A percentile compares a stretch with the other conserved stretches of the same genome.
Evolutionary conservation across 306 rosid species (phyloP).

Genomic region (Abrus pulchellus): DNA sequence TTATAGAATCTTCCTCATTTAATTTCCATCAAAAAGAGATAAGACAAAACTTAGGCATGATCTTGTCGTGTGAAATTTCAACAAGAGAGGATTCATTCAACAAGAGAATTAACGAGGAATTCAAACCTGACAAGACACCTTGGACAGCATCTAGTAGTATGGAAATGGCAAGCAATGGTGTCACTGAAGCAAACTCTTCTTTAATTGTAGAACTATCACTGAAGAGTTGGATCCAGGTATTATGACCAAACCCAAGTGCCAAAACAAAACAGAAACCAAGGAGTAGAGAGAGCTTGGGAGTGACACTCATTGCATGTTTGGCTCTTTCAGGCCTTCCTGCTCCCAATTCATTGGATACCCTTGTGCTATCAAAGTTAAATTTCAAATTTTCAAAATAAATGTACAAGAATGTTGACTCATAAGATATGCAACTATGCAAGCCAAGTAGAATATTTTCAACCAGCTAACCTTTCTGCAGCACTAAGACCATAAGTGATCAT

Average conservation of each 20-base stretch:
- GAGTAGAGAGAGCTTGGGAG: slow-evolving; percentile 72
- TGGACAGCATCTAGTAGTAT: slow-evolving; percentile 72
- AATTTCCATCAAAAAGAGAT: too few relatives aligned
- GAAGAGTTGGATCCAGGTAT: slow-evolving; percentile 70
- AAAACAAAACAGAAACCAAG: slow-evolving; percentile 63
- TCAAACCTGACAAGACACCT: slow-evolving; percentile 86
- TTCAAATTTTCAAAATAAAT: slow-evolving; percentile 10
- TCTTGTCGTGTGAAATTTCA: too few relatives aligned
- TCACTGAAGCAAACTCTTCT: slow-evolving; percentile 73
- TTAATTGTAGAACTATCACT: slow-evolving; percentile 56
- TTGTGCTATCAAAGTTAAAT: slow-evolving; percentile 63
- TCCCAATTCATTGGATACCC: slow-evolving; percentile 91
- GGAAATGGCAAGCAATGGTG: slow-evolving; percentile 78
- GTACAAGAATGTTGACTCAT: slow-evolving; percentile 2
- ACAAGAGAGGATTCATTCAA: too few relatives aligned
- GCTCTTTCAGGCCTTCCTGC: slow-evolving; percentile 70
- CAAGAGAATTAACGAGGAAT: not conserved
- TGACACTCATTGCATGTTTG: slow-evolving; percentile 76
- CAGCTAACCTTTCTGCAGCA: slow-evolving; percentile 81
- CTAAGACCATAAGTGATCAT: slow-evolving; percentile 82
- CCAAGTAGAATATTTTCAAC: slow-evolving; percentile 1
- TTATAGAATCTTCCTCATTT: too few relatives aligned
- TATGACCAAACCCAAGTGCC: slow-evolving; percentile 65
- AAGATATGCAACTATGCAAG: not conserved
- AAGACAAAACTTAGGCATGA: too few relatives aligned